Evolutionary conservation across 2,329 filamentous ascomycete genomes (phyloP), one percentile per base, ranked within the genome.

Genomic region (Ceratocystis albifundus): DNA sequence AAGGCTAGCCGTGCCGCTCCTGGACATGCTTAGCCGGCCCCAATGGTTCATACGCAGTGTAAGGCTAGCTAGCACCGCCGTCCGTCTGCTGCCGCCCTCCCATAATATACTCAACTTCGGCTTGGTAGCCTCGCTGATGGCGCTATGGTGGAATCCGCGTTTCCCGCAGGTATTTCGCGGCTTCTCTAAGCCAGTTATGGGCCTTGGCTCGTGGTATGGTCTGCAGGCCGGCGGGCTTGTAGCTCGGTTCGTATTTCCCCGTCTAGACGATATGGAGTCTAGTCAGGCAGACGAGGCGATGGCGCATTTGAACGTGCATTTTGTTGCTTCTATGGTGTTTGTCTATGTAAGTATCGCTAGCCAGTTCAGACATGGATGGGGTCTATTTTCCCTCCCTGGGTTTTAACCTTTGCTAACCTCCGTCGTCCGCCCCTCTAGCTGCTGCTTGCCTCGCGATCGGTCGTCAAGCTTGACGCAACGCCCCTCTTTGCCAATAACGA

Each of bases 141-240:
- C 84, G 2, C 74, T 81, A 12, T 87, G 84, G 80, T 89, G 87
- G 87, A 89, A 89, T 69, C 85, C 86, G 0, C 81, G 81, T 67
- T 82, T 88, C 69, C 79, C 82, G 44, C 79, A 86, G 70, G 82
- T 80, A 2, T 77, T 79, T 44, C 78, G 81, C n/a, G 85, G 83
- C 65, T 87, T 81, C 72, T 82, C 79, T 32, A 80, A 76, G 69
- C 84, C 82, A 66, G 77, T 89, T 41, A 73, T 80, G 2, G 86
- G 86, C 0, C 80, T 89, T 12, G 76, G 78, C 2, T 80, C 83
- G 64, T 88, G 88, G 80, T 89, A 89, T 72, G 79, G 78, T 0
- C 82, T 87, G 68, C 88, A 91, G 71, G 72, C 80, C 1, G 72
- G 87, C 41, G 78, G 85, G 25, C 72, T 89, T 10, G 72, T 80